Evolutionary conservation across 768 basidiomycete genomes (phyloP), one percentile per base, ranked within the genome.

Genomic region (Exsudoporus frostii): DNA sequence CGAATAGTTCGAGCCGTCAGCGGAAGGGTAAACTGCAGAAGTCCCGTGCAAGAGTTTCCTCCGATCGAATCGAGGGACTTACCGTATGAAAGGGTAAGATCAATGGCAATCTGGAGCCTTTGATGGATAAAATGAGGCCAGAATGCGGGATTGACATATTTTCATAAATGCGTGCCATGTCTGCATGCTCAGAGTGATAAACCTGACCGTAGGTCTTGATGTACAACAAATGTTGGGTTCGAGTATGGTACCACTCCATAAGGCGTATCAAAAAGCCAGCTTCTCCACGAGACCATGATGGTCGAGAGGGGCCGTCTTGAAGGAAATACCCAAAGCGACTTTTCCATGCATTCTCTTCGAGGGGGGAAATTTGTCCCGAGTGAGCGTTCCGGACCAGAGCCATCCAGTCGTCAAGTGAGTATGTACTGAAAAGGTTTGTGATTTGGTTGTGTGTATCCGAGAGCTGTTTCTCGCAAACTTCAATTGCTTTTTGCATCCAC

Each of bases 51-150:
- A 19, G 7, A 39, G 24, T 33, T 13, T 45, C 39, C n/a, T 17
- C 39, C 9, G 20, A 45, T 27, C 15, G 10, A 24, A 47, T 25
- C 4, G 22, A 34, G 9, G 27, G 19, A 53, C 75, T 52, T 49
- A 78, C 77, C 24, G 77, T 77, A 46, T 80, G 76, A 62, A 80
- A 80, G 1, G 79, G 79, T 7, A 80, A 56, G 19, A 80, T 74
- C 25, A 73, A 69, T 2, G 76, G 76, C 7, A 76, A 61, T 5
- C 60, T 65, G 13, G 70, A 72, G 17, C 63, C 50, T 47, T 63
- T 62, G 37, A 74, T 61, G 40, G 57, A 47, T 22, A 57, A 52
- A 44, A 65, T 37, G 45, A 67, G 48, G 48, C 48, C 37, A 30
- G 61, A 56, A 40, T 55, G 40, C 48, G 63, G 65, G n/a, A 61